phyloP scores from a whole-genome alignment of 1,284 basidiomycete genomes.

The Rhodotorula sp. region DNA sequence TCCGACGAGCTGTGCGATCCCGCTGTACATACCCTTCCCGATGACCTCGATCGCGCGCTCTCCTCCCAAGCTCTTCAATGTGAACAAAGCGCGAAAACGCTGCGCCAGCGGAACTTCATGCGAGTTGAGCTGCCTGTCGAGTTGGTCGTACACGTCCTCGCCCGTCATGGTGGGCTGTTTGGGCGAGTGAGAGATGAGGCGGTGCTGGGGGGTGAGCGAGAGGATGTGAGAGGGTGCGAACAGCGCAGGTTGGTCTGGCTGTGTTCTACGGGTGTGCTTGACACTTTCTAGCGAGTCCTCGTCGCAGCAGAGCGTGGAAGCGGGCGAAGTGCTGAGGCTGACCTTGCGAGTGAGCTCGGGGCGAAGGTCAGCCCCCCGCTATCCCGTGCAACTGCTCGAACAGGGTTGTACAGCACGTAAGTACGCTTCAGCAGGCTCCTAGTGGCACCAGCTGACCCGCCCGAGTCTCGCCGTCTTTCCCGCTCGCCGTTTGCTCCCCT shows the following conservation, averaged over 20 bases:
- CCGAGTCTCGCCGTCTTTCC: not conserved
- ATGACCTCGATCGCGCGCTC: conserved; percentile 72
- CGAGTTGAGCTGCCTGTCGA: conserved; percentile 75
- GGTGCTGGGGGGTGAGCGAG: not conserved
- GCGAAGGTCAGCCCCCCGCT: not conserved
- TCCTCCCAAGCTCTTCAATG: conserved; percentile 73
- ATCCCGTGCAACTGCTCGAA: not conserved
- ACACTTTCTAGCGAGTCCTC: too few relatives aligned
- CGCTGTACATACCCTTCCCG: conserved; percentile 62
- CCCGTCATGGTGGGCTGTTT: too few relatives aligned
- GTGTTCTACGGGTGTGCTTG: too few relatives aligned
- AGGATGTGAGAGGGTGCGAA: not conserved
- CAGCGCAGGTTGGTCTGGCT: not conserved
- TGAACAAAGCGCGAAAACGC: conserved; percentile 89
- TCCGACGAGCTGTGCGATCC: conserved; percentile 29
- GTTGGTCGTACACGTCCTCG: conserved; percentile 51
- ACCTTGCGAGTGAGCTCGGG: not conserved
- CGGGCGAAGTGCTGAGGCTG: too few relatives aligned
- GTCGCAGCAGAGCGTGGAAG: too few relatives aligned
- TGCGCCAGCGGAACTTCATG: conserved; percentile 77
- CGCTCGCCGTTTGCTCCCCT: not conserved
- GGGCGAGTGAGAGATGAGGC: not conserved
- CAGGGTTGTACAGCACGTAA: not conserved
- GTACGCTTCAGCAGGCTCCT: not conserved
- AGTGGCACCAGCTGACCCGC: not conserved